Evolutionary conservation across 2,329 filamentous ascomycete genomes (phyloP), one percentile per base, ranked within the genome.

Genomic region (Boeremia lycopersici): DNA sequence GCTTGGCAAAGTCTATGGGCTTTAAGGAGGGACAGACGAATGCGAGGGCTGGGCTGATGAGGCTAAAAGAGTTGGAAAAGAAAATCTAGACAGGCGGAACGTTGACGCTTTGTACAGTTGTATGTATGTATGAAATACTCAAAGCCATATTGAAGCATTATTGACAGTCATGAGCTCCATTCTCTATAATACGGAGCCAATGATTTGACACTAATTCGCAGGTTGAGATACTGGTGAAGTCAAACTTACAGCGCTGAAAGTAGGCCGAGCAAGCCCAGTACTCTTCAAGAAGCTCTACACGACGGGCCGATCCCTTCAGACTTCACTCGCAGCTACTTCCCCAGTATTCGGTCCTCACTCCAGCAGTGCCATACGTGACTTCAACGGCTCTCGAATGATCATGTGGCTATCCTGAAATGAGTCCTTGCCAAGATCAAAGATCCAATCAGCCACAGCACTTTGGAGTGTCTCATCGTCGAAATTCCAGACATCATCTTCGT

Each of bases 1-100:
- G 81, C 17, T 73, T 93, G 31, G 77, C 81, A 2, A 77, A 78
- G 57, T 75, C 74, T 3, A 68, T 84, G 31, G 77, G 78, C 5
- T 82, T 81, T 57, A 56, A 69, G 3, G 78, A 82, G 40, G 80
- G 80, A 0, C 65, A 75, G 36, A 68, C 72, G 43, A 76, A 77
- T 46, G 76, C 78, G 12, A 71, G 67, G 45, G 74, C 72, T 8
- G 75, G 76, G 5, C 48, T 81, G 35, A 74, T 65, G 62, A 70
- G 78, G 38, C 15, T 72, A 9, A 70, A 66, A 41, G 61, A 64
- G 34, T 5, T 64, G 48, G 63, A 68, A 44, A 69, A 65, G 44
- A 55, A 49, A 25, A 23, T 19, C 6, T 35, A 8, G 25, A 48
- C 28, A 29, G 19, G 15, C 4, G 1, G 6, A 11, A 3, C 9